These are phyloP conservation scores for Mycena epipterygia DNA, from an alignment of 768 basidiomycete species.

Conservation along the genomic window DNA sequence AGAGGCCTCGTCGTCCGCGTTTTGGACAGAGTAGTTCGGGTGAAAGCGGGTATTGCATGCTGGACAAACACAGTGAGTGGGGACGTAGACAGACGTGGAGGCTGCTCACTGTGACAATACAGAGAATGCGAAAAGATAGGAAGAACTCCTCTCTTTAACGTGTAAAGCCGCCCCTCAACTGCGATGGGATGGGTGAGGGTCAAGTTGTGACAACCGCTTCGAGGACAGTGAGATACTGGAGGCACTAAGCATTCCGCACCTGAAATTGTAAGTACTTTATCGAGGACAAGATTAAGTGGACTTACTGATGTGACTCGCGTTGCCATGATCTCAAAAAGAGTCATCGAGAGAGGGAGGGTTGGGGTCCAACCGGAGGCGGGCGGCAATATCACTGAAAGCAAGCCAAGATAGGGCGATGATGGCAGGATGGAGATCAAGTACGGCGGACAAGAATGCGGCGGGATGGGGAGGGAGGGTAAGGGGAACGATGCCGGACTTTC, in stretches of 20 bases:
- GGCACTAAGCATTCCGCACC: constrained; percentile 2
- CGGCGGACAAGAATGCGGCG: constrained; percentile 2
- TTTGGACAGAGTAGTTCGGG: constrained; percentile 7
- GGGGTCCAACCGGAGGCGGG: neutral
- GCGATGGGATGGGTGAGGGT: too few species aligned
- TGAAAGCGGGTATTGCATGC: constrained; percentile 8
- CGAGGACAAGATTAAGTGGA: neutral
- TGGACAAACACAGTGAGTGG: neutral
- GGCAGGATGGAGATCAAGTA: neutral
- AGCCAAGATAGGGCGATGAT: constrained; percentile 4
- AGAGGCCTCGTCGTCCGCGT: neutral
- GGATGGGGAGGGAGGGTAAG: neutral
- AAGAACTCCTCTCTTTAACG: too few species aligned
- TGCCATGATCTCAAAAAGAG: constrained; percentile 1
- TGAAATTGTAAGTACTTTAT: neutral
- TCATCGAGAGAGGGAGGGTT: neutral
- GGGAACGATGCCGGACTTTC: neutral
- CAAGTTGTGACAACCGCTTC: too few species aligned
- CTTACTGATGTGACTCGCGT: neutral
- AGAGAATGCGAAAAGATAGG: constrained; percentile 1
- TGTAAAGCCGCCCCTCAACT: too few species aligned
- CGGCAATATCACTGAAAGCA: constrained; percentile 11
- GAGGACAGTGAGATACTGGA: too few species aligned
- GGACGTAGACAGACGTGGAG: too few species aligned
- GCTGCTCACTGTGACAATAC: neutral